phyloP scores from a whole-genome alignment of 1,139 yeast genomes.

The Pneumocystis sp. region DNA sequence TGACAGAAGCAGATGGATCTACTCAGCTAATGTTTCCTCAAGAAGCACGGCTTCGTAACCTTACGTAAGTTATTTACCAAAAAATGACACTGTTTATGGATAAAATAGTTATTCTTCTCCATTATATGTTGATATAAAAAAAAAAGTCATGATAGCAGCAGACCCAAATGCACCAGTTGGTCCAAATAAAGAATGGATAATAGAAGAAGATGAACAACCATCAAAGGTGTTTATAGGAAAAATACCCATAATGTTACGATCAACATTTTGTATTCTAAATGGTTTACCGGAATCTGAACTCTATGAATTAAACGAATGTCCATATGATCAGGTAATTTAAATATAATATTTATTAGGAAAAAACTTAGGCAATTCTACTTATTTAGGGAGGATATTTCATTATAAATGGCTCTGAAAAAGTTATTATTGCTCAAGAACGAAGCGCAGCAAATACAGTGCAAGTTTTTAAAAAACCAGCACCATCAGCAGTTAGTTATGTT shows the following conservation, averaged over 20 bases:
- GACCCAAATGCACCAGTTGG: slow-evolving; percentile 39
- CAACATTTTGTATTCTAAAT: slow-evolving; percentile 86
- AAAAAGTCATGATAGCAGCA: slow-evolving; percentile 69
- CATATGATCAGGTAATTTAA: slow-evolving; percentile 44
- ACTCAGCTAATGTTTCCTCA: slow-evolving; percentile 98
- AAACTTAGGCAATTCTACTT: neutral
- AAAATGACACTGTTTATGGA: neutral
- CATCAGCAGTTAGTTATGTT: slow-evolving; percentile 87
- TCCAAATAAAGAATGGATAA: slow-evolving; percentile 56
- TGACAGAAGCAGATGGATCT: slow-evolving; percentile 98
- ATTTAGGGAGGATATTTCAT: slow-evolving; percentile 94
- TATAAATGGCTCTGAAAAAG: slow-evolving; percentile 96
- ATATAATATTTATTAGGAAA: neutral
- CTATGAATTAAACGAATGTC: slow-evolving; percentile 93
- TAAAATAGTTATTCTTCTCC: slow-evolving; percentile 59
- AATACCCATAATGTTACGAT: slow-evolving; percentile 94
- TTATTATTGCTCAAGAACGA: slow-evolving; percentile 94
- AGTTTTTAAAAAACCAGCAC: slow-evolving; percentile 94
- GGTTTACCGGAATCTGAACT: slow-evolving; percentile 90
- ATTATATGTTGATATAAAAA: slow-evolving; percentile 87
- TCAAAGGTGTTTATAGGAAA: slow-evolving; percentile 80
- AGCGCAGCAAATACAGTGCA: slow-evolving; percentile 97
- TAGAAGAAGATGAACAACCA: slow-evolving; percentile 40
- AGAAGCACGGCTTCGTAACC: slow-evolving; percentile 88
- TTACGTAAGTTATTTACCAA: slow-evolving; percentile 33